Base-by-base conservation (phyloP, 1,139 yeast species). In the Lodderomyces margitis region DNA sequence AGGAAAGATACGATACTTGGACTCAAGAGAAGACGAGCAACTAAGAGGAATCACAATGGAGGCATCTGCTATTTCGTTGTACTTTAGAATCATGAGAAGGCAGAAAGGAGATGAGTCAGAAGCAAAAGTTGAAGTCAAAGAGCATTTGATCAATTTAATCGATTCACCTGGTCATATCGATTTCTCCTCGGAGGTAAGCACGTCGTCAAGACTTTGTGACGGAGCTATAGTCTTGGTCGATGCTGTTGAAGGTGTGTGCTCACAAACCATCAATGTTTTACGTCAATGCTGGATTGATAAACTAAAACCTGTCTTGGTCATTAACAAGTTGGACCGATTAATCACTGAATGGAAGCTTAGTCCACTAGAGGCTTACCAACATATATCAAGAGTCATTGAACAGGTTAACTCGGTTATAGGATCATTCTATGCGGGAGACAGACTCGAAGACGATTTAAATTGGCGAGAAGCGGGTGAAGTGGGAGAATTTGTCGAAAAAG, bases 151-250 rank as follows among this genome's bases (percentile, higher is more conserved):
- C 59, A 94, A 94, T 56, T 74, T 94, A 55, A 91, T 94, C 43
- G 99, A 94, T 64, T 92, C 98, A 0, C 99, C 99, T 0, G 99
- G 99, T 8, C 99, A 94, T 58, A 89, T 94, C 51, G 99, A 94
- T 62, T 94, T 94, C 59, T 85, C 96, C 1, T 85, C 95, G 6
- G 99, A 94, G 58, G 98, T 94, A 0, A 87, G 96, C 12, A 87
- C 96, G 0, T 95, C 98, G 0, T 88, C 98, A 2, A 74, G 98
- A 56, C 69, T 94, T 38, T 94, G 98, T 65, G 99, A 94, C 59
- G 98, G 98, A 28, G 97, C 98, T 0, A 84, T 94, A 4, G 94
- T 94, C 0, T 70, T 94, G 16, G 96, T 94, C 1, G 98, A 92
- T 61, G 98, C 87, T 2, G 96, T 94, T 3, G 99, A 94, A 64